Base-by-base conservation (phyloP, 2,329 filamentous ascomycete species). In the Rasamsonia emersonii region DNA sequence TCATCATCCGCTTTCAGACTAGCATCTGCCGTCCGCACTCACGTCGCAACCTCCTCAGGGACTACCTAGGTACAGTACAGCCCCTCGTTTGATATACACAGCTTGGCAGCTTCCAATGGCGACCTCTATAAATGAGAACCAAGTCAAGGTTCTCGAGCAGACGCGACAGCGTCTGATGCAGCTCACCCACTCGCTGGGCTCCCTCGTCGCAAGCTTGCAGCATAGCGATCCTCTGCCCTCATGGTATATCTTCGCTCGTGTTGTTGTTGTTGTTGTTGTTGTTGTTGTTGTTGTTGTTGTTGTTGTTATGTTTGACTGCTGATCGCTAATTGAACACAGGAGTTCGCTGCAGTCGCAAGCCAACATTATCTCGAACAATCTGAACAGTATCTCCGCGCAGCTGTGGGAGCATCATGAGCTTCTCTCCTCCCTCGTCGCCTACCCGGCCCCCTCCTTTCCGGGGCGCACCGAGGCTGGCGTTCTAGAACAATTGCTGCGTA, bases 401-500 rank as follows among this genome's bases (percentile, higher is more conserved):
- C 66, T 85, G 28, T 68, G 68, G 41, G 71, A 79, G 33, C 73
- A 88, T 48, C 64, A 72, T 24, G 71, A 79, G 24, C 70, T 86
- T 27, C 76, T 93, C 40, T 70, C 70, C 35, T 75, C 76, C 33
- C 70, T 85, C 31, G 79, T 82, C 41, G 73, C 83, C 14, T 85
- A 83, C 51, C 86, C 86, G 0, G 76, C 79, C 9, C 82, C 84
- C 2, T 77, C 78, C 54, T 91, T 75, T 58, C 86, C 76, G 4
- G 80, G 75, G 21, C 78, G 72, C 45, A 79, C 71, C 4, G 77
- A 84, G 54, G 61, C 53, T 2, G 49, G 53, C 29, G 67, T 84
- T 3, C 68, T 89, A 1, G 68, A 73, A 16, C 74, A 80, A 46
- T 67, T 93, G 2, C 65, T 93, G 18, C 79, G 85, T 23, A 93